These are phyloP conservation scores for Wolfiporia cocos DNA, from an alignment of 1,284 basidiomycete genomes.

Conservation along the genomic window DNA sequence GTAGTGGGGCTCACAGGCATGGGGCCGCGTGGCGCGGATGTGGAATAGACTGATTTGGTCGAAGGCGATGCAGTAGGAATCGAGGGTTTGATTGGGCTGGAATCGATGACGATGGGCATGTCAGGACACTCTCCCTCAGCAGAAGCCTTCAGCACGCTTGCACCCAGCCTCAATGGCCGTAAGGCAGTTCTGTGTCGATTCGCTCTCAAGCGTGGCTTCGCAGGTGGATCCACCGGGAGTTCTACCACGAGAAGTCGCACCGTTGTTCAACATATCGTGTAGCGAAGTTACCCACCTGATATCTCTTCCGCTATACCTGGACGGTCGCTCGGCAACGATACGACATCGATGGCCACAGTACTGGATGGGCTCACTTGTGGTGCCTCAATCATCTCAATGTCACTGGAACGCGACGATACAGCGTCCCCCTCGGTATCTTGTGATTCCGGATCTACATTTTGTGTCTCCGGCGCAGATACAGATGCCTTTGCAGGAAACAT, in stretches of 20 bases:
- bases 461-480: conserved; percentile 7
- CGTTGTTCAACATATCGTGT: no score
- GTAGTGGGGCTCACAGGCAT: background rate
- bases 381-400: conserved; percentile 10
- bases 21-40: conserved; percentile 22
- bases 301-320: background rate
- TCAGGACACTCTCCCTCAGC: conserved; percentile 17
- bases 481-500: conserved; percentile 11
- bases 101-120: conserved; percentile 18
- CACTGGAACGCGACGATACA: conserved; percentile 12
- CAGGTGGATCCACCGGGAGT: no score
- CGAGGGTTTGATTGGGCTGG: conserved; percentile 9
- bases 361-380: conserved; percentile 9
- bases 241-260: no score
- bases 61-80: no score
- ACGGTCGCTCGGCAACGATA: background rate
- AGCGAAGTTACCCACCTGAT: no score
- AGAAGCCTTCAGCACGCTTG: no score
- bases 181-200: no score
- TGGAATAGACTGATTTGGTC: conserved; percentile 25
- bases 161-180: no score
- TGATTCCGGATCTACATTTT: conserved; percentile 3
- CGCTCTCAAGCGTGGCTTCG: no score
- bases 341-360: conserved; percentile 6
- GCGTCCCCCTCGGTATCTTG: no score